phyloP scores from a whole-genome alignment of 257 asterid genomes.

The Lycium ferocissimum region DNA sequence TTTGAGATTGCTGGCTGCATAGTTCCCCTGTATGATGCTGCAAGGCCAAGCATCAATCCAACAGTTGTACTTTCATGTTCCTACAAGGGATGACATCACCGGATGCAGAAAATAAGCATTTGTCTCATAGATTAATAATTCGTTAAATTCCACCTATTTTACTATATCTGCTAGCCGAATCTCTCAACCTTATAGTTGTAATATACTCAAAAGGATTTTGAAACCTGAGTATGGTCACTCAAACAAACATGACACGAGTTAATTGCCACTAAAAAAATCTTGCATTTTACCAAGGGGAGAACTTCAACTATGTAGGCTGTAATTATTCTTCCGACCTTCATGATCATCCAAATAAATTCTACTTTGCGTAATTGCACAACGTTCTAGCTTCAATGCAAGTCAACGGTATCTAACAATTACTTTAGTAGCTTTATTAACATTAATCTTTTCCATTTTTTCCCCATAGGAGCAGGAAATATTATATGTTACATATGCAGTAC shows the following conservation, averaged over 20 bases:
- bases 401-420: neutral
- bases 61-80: constrained; percentile 97
- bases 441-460: neutral
- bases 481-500: constrained; percentile 23
- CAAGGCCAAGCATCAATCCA: constrained; percentile 98
- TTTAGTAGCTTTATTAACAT: neutral
- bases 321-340: neutral
- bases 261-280: neutral
- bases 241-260: constrained; percentile 20
- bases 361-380: neutral
- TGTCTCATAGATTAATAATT: constrained; percentile 2
- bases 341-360: constrained; percentile 18
- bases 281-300: neutral
- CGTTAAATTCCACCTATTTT: neutral
- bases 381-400: neutral
- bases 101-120: neutral
- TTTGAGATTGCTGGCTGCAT: constrained; percentile 98
- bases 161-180: constrained; percentile 2
- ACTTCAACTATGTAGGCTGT: constrained; percentile 10
- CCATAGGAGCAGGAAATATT: neutral
- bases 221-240: neutral
- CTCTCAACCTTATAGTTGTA: constrained; percentile 11
- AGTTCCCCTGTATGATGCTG: constrained; percentile 94
- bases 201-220: constrained; percentile 3
- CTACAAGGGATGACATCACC: constrained; percentile 42